phyloP scores from a whole-genome alignment of 2,329 filamentous ascomycete species.

The Pseudogymnoascus sp. region DNA sequence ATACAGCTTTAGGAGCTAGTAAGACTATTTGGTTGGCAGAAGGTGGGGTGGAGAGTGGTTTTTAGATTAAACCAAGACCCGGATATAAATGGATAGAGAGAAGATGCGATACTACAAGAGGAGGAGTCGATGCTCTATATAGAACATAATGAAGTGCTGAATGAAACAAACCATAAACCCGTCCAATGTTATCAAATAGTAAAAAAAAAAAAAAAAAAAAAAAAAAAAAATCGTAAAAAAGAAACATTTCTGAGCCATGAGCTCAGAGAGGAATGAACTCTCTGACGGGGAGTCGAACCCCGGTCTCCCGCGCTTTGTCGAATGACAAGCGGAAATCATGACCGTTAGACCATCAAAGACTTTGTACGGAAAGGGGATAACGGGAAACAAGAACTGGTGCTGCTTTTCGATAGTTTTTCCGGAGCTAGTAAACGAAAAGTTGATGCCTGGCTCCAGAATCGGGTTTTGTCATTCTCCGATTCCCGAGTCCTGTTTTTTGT shows the following conservation, averaged over 20 bases:
- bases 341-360: constrained; percentile 22
- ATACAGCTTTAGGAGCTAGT: background rate
- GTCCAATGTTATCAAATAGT: background rate
- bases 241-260: background rate
- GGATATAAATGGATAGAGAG: background rate
- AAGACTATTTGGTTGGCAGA: background rate
- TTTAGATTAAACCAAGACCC: background rate
- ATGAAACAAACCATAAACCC: background rate
- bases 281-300: constrained; percentile 23
- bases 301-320: constrained; percentile 20
- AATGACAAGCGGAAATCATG: constrained; percentile 23
- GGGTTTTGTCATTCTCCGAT: background rate
- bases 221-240: background rate
- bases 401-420: background rate
- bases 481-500: background rate
- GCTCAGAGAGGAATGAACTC: constrained; percentile 11
- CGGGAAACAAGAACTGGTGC: background rate
- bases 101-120: background rate
- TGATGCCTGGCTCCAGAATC: background rate
- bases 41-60: no score
- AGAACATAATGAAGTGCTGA: background rate
- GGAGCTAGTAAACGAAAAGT: background rate
- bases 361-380: background rate
- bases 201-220: no score
- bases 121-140: background rate